Evolutionary conservation across 306 rosid species (phyloP).

Genomic region (Fagus crenata): DNA sequence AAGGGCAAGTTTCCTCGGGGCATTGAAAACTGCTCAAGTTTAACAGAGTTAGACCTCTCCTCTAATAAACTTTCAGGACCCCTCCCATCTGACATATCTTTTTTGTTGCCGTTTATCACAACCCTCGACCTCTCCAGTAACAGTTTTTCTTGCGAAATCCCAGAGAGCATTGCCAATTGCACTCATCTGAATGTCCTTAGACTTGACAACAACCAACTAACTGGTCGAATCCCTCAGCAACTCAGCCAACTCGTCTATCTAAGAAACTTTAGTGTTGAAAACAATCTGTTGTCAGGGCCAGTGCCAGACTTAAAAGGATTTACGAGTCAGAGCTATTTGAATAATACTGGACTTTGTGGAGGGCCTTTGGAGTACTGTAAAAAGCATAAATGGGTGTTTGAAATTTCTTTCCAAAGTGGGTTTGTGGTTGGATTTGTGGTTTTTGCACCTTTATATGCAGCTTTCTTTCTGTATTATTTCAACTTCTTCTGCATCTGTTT

Average conservation of each 20-base stretch:
- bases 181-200: constrained; percentile 16
- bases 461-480: neutral
- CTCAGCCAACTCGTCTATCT: constrained; percentile 26
- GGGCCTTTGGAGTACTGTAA: constrained; percentile 22
- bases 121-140: constrained; percentile 75
- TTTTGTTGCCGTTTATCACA: constrained; percentile 20
- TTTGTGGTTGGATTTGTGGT: constrained; percentile 32
- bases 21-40: constrained; percentile 54
- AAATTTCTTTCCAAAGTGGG: constrained; percentile 20
- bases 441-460: constrained; percentile 10
- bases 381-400: neutral
- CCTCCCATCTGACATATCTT: neutral
- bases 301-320: neutral
- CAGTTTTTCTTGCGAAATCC: constrained; percentile 61
- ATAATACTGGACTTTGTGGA: constrained; percentile 37
- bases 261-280: constrained; percentile 6
- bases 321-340: constrained; percentile 24
- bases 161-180: neutral
- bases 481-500: constrained; percentile 22
- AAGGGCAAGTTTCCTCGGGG: constrained; percentile 61
- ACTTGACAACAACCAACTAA: constrained; percentile 34
- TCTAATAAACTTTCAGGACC: no score
- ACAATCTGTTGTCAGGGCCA: constrained; percentile 35
- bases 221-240: constrained; percentile 33
- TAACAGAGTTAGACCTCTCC: constrained; percentile 80